Evolutionary conservation across 768 basidiomycete species (phyloP).

Genomic region (Auricularia sp.): DNA sequence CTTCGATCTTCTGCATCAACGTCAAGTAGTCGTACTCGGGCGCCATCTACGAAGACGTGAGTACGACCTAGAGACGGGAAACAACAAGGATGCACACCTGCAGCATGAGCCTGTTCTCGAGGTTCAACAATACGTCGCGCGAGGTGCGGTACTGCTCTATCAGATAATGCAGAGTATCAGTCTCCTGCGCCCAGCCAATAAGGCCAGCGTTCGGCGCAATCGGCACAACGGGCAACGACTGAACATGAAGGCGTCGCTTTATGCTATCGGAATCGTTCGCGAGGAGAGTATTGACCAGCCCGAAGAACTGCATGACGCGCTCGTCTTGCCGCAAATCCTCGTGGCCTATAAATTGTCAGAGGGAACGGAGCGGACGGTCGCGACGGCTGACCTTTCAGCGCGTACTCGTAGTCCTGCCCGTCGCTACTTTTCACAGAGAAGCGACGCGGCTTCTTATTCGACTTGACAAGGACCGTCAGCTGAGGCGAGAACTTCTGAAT

Average conservation of each 20-base stretch:
- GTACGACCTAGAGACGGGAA: not conserved
- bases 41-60: conserved; percentile 25
- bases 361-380: not conserved
- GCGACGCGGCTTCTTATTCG: conserved; percentile 37
- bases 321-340: conserved; percentile 44
- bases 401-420: conserved; percentile 34
- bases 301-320: conserved; percentile 43
- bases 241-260: conserved; percentile 37
- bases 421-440: conserved; percentile 31
- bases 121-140: conserved; percentile 38
- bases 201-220: conserved; percentile 38
- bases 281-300: conserved; percentile 38
- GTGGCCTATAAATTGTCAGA: conserved; percentile 21
- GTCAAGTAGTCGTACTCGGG: conserved; percentile 37
- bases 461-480: conserved; percentile 31
- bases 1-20: conserved; percentile 40
- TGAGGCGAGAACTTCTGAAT: conserved; percentile 33
- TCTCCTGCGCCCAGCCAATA: conserved; percentile 37
- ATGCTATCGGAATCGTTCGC: conserved; percentile 34
- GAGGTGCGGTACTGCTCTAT: conserved; percentile 36
- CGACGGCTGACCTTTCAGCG: conserved; percentile 29
- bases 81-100: conserved; percentile 22
- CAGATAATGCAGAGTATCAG: conserved; percentile 36
- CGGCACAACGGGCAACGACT: conserved; percentile 36
- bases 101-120: conserved; percentile 40